Evolutionary conservation across 2,329 filamentous ascomycete species (phyloP).

Genomic region (Bisporella sp.): DNA sequence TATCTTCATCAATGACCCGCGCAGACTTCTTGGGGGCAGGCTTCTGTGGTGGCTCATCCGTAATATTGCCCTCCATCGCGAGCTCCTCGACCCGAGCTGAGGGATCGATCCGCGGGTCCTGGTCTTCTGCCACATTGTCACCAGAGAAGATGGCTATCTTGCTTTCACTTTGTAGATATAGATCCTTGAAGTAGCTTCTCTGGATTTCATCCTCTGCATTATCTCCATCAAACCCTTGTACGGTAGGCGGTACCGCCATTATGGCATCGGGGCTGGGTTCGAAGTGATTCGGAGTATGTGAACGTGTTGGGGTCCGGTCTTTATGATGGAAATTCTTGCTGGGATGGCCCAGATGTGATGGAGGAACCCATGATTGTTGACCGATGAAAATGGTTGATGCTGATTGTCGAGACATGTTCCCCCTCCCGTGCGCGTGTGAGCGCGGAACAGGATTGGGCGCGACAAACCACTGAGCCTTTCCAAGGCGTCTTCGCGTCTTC

Average conservation of each 20-base stretch:
- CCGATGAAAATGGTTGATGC: constrained; percentile 29
- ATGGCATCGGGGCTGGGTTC: constrained; percentile 29
- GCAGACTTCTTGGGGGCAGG: constrained; percentile 61
- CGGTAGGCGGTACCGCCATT: constrained; percentile 37
- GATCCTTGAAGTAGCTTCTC: constrained; percentile 64
- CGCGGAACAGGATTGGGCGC: constrained; percentile 10
- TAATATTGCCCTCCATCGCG: constrained; percentile 44
- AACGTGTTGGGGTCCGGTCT: constrained; percentile 46
- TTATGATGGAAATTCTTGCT: constrained; percentile 47
- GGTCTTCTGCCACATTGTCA: constrained; percentile 25
- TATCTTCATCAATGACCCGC: constrained; percentile 74
- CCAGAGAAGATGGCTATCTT: constrained; percentile 72
- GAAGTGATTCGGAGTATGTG: constrained; percentile 21
- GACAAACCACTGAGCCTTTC: constrained; percentile 17
- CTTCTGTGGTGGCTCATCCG: constrained; percentile 39
- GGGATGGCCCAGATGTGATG: constrained; percentile 40
- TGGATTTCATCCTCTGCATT: constrained; percentile 62
- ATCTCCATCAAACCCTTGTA: constrained; percentile 41
- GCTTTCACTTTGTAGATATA: constrained; percentile 71
- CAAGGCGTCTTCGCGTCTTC: constrained; percentile 18
- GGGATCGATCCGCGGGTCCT: constrained; percentile 20
- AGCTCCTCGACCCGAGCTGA: constrained; percentile 26
- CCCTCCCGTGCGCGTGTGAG: constrained; percentile 11
- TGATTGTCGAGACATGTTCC: constrained; percentile 17
- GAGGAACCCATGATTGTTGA: constrained; percentile 58